Base-by-base conservation (phyloP, 2,329 filamentous ascomycete genomes). In the Neoarthrinium moseri region DNA sequence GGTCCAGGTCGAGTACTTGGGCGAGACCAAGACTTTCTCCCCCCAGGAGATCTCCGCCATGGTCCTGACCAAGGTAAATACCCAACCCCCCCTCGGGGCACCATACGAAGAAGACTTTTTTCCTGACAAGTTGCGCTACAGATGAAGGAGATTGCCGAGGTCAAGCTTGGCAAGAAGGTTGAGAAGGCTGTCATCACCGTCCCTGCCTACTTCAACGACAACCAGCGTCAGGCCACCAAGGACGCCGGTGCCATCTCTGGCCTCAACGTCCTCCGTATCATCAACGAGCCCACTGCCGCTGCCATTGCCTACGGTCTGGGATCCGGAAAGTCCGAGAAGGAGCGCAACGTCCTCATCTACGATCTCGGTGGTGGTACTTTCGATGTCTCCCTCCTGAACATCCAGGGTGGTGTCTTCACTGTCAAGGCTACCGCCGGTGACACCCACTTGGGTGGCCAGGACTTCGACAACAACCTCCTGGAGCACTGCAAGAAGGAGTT, bases 201-300 rank as follows among this genome's bases (percentile, higher is more conserved):
- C 49, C 94, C 94, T 48, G 94, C 94, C 69, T 99, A 99, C 84
- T 99, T 99, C 89, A 97, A 97, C 83, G 94, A 99, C 85, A 96
- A 95, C 82, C 94, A 99, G 81, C 88, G 94, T 77, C 94, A 97
- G 78, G 89, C 94, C 58, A 99, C 94, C 77, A 97, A 97, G 86
- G 94, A 97, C 68, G 94, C 94, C 58, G 94, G 94, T 86, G 88
- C 92, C 71, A 99, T 99, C 67, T 78, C 92, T 65, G 94, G 92
- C 62, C 86, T 99, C 54, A 96, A 97, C 77, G 91, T 99, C 60
- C 91, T 99, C 73, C 91, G 94, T 83, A 97, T 99, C 78, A 97
- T 99, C 79, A 99, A 99, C 84, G 94, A 99, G 81, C 94, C 94
- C 51, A 99, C 94, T 55, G 94, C 94, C 60, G 94, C 94, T 53